Evolutionary conservation across 2,329 filamentous ascomycete species (phyloP), one percentile per base, ranked within the genome.

Genomic region (Tolypocladium nubicola): DNA sequence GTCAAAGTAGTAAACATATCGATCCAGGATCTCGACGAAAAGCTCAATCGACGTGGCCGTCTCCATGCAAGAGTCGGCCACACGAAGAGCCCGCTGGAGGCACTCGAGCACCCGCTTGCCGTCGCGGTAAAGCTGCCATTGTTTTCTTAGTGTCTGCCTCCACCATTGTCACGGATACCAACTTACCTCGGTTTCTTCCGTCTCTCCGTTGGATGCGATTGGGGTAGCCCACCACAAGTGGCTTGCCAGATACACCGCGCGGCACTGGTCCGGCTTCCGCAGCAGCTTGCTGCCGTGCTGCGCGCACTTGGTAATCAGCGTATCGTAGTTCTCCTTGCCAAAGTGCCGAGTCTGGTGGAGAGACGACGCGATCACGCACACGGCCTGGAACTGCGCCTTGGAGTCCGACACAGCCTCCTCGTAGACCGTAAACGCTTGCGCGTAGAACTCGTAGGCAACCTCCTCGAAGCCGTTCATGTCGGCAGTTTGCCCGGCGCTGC

Each of bases 1-100:
- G 73, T 99, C 94, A 76, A 97, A 99, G 77, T 97, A 99, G 73
- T 99, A 99, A 56, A 97, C 92, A 70, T 99, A 99, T 72, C 94
- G 86, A 72, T 99, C 97, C 57, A 99, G 77, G 61, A 99, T 99
- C 75, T 99, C 94, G 58, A 99, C 93, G 73, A 99, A 99, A 53
- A 99, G 81, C 74, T 99, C 95, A 52, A 99, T 94, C 3, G 91
- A 97, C 4, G 97, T 91, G 8, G 91, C 90, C 9, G 92, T 94
- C 73, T 99, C 95, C 94, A 99, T 99, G 76, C 94, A 99, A 8
- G 94, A 95, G 73, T 99, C 94, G 2, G 94, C 95, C 35, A 99
- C 95, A 40, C 95, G 87, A 11, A 99, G 85, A 13, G 94, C 94
- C 57, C 94, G 88, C 73, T 99, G 94, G 53, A 99, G 80, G 68